phyloP scores from a whole-genome alignment of 1,284 basidiomycete species.

The Ganoderma leucocontextum region DNA sequence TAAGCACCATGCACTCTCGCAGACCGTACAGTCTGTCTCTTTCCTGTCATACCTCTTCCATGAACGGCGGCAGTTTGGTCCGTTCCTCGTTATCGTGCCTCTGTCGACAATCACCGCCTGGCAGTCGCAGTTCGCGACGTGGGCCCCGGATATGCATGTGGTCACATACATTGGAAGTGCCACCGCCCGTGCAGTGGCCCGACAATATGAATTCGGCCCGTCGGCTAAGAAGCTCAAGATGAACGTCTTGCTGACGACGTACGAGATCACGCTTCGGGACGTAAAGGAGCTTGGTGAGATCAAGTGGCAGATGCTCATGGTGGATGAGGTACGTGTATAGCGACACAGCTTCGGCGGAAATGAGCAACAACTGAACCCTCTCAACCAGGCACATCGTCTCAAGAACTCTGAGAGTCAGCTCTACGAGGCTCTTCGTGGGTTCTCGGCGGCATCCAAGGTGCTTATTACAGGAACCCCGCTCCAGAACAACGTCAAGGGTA shows the following conservation, averaged over 20 bases:
- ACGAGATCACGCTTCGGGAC: slow-evolving; percentile 96
- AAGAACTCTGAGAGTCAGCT: slow-evolving; percentile 99
- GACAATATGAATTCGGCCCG: slow-evolving; percentile 91
- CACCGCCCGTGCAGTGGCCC: slow-evolving; percentile 88
- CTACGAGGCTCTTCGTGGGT: slow-evolving; percentile 93
- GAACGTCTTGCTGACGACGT: slow-evolving; percentile 98
- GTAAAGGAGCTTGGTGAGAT: slow-evolving; percentile 89
- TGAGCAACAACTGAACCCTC: slow-evolving; percentile 18
- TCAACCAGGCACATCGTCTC: slow-evolving; percentile 86
- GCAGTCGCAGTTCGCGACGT: slow-evolving; percentile 94
- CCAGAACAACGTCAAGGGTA: slow-evolving; percentile 99
- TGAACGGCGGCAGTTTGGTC: slow-evolving; percentile 92
- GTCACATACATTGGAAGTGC: slow-evolving; percentile 97
- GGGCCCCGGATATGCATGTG: slow-evolving; percentile 98
- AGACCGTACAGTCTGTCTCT: slow-evolving; percentile 96
- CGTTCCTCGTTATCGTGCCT: slow-evolving; percentile 97
- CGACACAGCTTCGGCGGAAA: slow-evolving; percentile 20
- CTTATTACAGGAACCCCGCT: slow-evolving; percentile 98
- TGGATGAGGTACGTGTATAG: slow-evolving; percentile 80
- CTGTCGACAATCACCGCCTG: slow-evolving; percentile 98
- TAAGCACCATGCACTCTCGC: slow-evolving; percentile 9
- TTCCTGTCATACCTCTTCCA: slow-evolving; percentile 98
- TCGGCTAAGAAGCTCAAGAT: slow-evolving; percentile 91
- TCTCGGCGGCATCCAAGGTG: slow-evolving; percentile 91
- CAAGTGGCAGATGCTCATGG: slow-evolving; percentile 97